A percentile compares a stretch with the other conserved stretches of the same genome.
Conservation (phyloP, 2,329 filamentous ascomycete genomes). For the Scolecobasidium constrictum region DNA sequence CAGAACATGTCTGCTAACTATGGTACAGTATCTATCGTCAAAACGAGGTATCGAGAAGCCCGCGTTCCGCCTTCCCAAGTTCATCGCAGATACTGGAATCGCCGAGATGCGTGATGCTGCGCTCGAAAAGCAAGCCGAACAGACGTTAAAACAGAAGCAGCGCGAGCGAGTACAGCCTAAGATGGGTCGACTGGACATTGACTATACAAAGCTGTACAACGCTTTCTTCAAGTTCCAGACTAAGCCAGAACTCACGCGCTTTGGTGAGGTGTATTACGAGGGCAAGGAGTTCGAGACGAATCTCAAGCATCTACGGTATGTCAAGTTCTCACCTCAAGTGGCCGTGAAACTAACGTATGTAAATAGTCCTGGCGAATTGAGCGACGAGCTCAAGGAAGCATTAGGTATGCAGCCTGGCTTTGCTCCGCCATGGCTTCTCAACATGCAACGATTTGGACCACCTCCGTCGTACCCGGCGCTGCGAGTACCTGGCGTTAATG, state of each 20-base stretch:
- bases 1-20: neutral
- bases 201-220: constrained; percentile 96
- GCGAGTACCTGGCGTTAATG: constrained; percentile 89
- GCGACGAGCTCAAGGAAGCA: constrained; percentile 80
- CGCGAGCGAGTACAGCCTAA: constrained; percentile 88
- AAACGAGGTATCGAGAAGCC: constrained; percentile 96
- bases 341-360: constrained; percentile 48
- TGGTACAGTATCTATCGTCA: constrained; percentile 69
- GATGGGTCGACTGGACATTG: constrained; percentile 94
- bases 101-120: constrained; percentile 96
- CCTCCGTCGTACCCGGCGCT: constrained; percentile 93
- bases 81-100: constrained; percentile 95
- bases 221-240: constrained; percentile 98
- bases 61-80: constrained; percentile 83
- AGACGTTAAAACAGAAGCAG: constrained; percentile 88
- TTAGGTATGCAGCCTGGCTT: constrained; percentile 88
- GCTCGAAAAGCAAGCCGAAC: constrained; percentile 87
- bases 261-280: constrained; percentile 98
- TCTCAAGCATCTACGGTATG: neutral
- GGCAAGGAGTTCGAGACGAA: constrained; percentile 90
- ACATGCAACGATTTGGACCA: constrained; percentile 86
- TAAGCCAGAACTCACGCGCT: constrained; percentile 86
- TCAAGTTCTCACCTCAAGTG: neutral
- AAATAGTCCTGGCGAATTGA: constrained; percentile 65
- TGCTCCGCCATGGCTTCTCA: constrained; percentile 93